Evolutionary conservation across 257 asterid species (phyloP), one percentile per base, ranked within the genome.

Genomic region (Misopates orontium): DNA sequence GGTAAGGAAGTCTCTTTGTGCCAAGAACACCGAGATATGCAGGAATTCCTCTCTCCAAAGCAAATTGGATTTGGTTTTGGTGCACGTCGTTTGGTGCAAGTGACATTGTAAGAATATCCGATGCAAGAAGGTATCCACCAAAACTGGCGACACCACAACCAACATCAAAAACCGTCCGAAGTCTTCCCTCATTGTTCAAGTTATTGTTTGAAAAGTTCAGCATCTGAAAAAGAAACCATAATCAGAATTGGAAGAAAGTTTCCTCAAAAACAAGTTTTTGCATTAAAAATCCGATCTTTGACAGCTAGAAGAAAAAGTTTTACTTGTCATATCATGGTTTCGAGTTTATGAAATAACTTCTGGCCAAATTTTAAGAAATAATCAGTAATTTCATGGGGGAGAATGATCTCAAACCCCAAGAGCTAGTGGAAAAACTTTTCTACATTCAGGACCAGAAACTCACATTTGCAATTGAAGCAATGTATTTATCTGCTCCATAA

Each of bases 141-240:
- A 91, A 91, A 79, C 98, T 91, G 40, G 98, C 98, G 55, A 91
- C 98, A 56, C 98, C 98, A 69, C 98, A 91, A 40, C 98, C 98
- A 39, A 91, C 96, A 56, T 91, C 98, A 32, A 91, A 68, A 78
- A 89, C 96, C 0, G 96, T 91, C 60, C 96, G 91, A 23, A 91
- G 50, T n/a, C 68, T 79, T 64, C 98, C 98, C 32, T 77, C 86
- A 17, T 91, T 78, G 75, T 89, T 91, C 86, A 91, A 84, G 73
- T 66, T 79, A 70, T 75, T 75, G 41, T 85, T 74, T 14, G 96
- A 61, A 71, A 91, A 91, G 66, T 85, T 82, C 71, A 91, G 87
- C 96, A 91, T 91, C 98, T 91, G 88, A 49, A 67, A 67, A 60
- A 42, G 62, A 71, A n/a, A 56, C 70, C 20, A 60, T 45, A 25